A percentile compares a stretch with the other conserved stretches of the same genome.
These are phyloP conservation scores for Wickerhamomyces alni DNA, from an alignment of 805 yeast species.

Conservation along the genomic window DNA sequence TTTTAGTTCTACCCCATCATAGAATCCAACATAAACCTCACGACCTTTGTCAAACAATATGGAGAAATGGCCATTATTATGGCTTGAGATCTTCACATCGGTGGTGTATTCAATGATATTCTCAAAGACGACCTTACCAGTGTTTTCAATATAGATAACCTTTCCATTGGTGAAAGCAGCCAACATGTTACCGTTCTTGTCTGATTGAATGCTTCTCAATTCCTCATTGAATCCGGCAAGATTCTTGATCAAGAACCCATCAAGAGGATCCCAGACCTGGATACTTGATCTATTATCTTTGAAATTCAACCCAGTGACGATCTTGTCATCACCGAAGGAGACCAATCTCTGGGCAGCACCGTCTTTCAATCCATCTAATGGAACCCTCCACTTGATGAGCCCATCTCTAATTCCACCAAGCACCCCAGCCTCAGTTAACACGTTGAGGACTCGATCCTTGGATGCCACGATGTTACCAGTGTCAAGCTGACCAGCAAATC, in stretches of 20 bases:
- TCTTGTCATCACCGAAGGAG: constrained; percentile 5
- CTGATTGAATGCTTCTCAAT: constrained; percentile 3
- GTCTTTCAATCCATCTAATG: constrained; percentile 13
- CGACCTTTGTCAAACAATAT: constrained; percentile 6
- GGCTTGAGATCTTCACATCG: constrained; percentile 4
- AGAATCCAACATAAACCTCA: constrained; percentile 8
- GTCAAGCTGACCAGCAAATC: constrained; percentile 36
- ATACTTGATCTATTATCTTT: constrained; percentile 11
- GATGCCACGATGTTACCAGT: constrained; percentile 12
- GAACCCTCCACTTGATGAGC: constrained; percentile 26
- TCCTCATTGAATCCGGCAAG: constrained; percentile 7
- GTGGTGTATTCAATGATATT: constrained; percentile 7
- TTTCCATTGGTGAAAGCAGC: constrained; percentile 11
- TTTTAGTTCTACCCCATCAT: constrained; percentile 8
- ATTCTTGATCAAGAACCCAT: constrained; percentile 12
- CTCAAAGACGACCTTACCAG: constrained; percentile 1
- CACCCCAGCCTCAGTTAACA: constrained; percentile 23
- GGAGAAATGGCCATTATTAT: constrained; percentile 15
- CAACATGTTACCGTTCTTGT: constrained; percentile 1
- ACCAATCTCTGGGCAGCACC: constrained; percentile 12
- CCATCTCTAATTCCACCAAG: constrained; percentile 35
- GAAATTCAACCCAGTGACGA: constrained; percentile 19
- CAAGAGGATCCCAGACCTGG: constrained; percentile 16
- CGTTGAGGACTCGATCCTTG: constrained; percentile 15
- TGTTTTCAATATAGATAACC: constrained; percentile 1